Conservation (phyloP, 2,329 filamentous ascomycete species). For the Hypoxylon sp. region DNA sequence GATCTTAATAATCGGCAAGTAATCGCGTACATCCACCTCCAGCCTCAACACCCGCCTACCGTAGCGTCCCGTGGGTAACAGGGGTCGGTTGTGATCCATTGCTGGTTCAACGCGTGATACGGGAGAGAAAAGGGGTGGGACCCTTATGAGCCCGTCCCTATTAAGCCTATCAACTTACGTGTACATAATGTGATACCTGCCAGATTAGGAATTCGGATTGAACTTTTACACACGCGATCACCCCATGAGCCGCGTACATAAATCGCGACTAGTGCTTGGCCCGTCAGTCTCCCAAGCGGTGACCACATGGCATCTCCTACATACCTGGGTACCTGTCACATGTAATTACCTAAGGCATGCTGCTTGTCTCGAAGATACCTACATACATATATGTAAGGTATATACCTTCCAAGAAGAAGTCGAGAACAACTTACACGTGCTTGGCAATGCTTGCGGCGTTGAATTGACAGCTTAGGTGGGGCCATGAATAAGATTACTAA, state of each 20-base stretch:
- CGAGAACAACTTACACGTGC: constrained; percentile 19
- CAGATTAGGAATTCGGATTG: constrained; percentile 31
- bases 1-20: constrained; percentile 44
- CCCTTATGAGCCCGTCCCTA: constrained; percentile 13
- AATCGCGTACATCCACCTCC: constrained; percentile 35
- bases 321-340: constrained; percentile 7
- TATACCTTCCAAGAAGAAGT: not conserved
- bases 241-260: constrained; percentile 12
- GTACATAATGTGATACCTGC: constrained; percentile 36
- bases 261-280: not conserved
- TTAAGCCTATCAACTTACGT: constrained; percentile 34
- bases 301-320: not conserved
- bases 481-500: constrained; percentile 27
- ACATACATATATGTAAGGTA: not conserved
- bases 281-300: constrained; percentile 9
- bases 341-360: not conserved
- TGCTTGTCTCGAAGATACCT: not conserved
- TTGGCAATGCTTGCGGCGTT: constrained; percentile 3
- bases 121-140: constrained; percentile 24
- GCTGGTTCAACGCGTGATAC: constrained; percentile 37
- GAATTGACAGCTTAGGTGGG: constrained; percentile 22
- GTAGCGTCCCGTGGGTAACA: constrained; percentile 25
- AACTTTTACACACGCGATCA: constrained; percentile 9
- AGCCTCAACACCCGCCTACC: constrained; percentile 34
- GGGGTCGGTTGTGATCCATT: constrained; percentile 9